Evolutionary conservation across 176 grass and related monocot genomes (phyloP).

Genomic region (Elymus sibiricus): DNA sequence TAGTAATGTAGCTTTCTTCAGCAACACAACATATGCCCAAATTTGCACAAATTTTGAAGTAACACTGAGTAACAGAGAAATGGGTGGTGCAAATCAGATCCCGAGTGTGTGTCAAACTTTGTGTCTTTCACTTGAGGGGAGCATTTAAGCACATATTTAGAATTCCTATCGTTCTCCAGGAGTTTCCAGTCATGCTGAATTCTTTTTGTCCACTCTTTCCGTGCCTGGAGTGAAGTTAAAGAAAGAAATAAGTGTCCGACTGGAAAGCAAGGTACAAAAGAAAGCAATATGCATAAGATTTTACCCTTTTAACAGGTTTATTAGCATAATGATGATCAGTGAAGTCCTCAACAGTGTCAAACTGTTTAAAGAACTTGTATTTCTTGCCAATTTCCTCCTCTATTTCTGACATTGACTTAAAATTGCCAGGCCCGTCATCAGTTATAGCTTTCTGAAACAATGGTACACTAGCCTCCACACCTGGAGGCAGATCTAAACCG

Average conservation of each 20-base stretch:
- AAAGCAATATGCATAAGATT: not conserved
- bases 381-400: slow-evolving; percentile 61
- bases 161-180: slow-evolving; percentile 63
- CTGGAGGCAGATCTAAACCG: slow-evolving; percentile 70
- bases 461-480: slow-evolving; percentile 73
- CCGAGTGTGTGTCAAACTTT: not conserved
- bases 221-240: slow-evolving; percentile 29
- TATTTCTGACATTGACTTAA: slow-evolving; percentile 52
- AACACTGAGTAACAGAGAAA: not conserved
- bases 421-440: slow-evolving; percentile 10
- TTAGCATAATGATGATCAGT: slow-evolving; percentile 64
- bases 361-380: slow-evolving; percentile 80
- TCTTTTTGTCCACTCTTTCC: slow-evolving; percentile 73
- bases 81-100: not conserved
- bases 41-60: not conserved
- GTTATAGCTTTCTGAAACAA: slow-evolving; percentile 38
- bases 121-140: not conserved
- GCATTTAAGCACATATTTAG: not conserved
- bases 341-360: slow-evolving; percentile 68
- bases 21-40: not conserved
- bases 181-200: slow-evolving; percentile 88
- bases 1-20: slow-evolving; percentile 3
- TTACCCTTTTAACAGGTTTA: slow-evolving; percentile 42
- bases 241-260: not conserved
- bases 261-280: not conserved